phyloP scores from a whole-genome alignment of 805 yeast genomes.

The Pichia ethanolica region DNA sequence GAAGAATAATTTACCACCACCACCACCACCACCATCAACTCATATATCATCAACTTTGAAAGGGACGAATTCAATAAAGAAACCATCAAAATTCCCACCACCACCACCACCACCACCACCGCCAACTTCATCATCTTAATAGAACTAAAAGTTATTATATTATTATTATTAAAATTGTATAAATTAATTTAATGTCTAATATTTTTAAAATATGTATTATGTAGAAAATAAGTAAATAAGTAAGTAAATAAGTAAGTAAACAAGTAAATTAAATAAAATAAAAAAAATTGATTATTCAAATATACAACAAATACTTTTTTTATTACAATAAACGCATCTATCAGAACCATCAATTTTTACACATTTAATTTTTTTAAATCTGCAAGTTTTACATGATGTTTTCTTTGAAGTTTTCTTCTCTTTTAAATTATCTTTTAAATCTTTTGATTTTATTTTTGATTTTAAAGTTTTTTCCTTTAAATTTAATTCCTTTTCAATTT shows the following conservation, averaged over 20 bases:
- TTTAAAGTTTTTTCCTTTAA: not conserved
- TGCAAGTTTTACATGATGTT: slow-evolving; percentile 28
- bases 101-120: slow-evolving; percentile 11
- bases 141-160: too few relatives aligned
- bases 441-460: not conserved
- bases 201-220: too few relatives aligned
- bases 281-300: slow-evolving; percentile 28
- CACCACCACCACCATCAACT: slow-evolving; percentile 10
- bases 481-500: not conserved
- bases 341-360: slow-evolving; percentile 21
- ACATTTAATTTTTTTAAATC: slow-evolving; percentile 30
- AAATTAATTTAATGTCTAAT: too few relatives aligned
- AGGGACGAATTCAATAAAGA: too few relatives aligned
- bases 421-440: not conserved
- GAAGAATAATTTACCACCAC: slow-evolving; percentile 1
- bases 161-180: too few relatives aligned
- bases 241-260: too few relatives aligned
- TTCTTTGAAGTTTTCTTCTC: slow-evolving; percentile 22
- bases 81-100: slow-evolving; percentile 4
- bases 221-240: too few relatives aligned
- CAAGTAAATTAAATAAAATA: too few relatives aligned
- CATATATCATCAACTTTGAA: not conserved
- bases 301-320: slow-evolving; percentile 31
- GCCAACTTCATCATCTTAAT: not conserved
- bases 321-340: slow-evolving; percentile 24